Conservation (phyloP, 768 basidiomycete genomes). For the Lentinula edodes region DNA sequence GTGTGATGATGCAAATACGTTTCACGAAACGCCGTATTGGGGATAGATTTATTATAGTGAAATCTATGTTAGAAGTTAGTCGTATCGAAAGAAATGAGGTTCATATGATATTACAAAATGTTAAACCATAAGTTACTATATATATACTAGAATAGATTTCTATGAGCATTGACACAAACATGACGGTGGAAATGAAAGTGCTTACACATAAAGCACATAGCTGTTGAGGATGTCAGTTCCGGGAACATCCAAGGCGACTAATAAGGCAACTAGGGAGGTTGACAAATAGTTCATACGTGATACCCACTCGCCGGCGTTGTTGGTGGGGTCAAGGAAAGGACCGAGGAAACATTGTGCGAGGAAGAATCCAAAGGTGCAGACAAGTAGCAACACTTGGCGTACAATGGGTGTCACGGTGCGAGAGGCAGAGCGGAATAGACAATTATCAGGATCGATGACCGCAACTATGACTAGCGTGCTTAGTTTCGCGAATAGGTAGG, state of each 20-base stretch:
- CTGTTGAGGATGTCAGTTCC: slow-evolving; percentile 51
- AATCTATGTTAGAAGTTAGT: slow-evolving; percentile 42
- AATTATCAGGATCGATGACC: slow-evolving; percentile 66
- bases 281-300: slow-evolving; percentile 66
- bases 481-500: slow-evolving; percentile 67
- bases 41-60: slow-evolving; percentile 49
- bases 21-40: slow-evolving; percentile 55
- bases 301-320: slow-evolving; percentile 72
- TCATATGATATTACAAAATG: slow-evolving; percentile 37
- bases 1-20: slow-evolving; percentile 18
- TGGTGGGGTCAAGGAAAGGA: slow-evolving; percentile 65
- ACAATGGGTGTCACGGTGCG: slow-evolving; percentile 47
- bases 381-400: slow-evolving; percentile 57
- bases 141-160: slow-evolving; percentile 30
- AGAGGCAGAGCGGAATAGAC: slow-evolving; percentile 55
- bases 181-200: slow-evolving; percentile 8
- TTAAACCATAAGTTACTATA: slow-evolving; percentile 60
- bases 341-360: slow-evolving; percentile 51
- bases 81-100: neutral
- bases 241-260: slow-evolving; percentile 55
- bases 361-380: slow-evolving; percentile 56
- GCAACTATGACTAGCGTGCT: slow-evolving; percentile 60
- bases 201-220: slow-evolving; percentile 61
- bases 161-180: slow-evolving; percentile 2
- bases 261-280: slow-evolving; percentile 58